Percentiles rank a stretch among this genome's conserved stretches.
Conservation (phyloP, 345 rosid genomes). For the Hirschfeldia incana region DNA sequence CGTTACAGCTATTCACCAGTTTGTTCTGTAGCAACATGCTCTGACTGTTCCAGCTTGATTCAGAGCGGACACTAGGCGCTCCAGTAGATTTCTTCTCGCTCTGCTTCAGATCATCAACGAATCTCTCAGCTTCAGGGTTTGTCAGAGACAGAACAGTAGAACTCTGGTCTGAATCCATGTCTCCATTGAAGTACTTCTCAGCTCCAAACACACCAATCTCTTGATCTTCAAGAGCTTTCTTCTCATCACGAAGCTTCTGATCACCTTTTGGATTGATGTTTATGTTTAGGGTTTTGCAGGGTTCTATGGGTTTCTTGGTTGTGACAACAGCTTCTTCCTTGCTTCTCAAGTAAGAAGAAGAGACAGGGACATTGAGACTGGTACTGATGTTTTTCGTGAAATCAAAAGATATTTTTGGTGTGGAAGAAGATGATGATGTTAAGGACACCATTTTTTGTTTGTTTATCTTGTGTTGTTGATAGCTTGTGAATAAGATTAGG, state of each 20-base stretch:
- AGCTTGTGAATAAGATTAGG: not conserved
- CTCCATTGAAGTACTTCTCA: slow-evolving; percentile 79
- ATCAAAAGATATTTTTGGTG: slow-evolving; percentile 40
- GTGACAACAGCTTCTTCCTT: slow-evolving; percentile 45
- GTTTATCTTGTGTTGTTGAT: not conserved
- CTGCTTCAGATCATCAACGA: slow-evolving; percentile 18
- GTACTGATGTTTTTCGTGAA: slow-evolving; percentile 20
- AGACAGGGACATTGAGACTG: not conserved
- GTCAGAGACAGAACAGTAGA: slow-evolving; percentile 42
- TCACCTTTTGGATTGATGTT: slow-evolving; percentile 23
- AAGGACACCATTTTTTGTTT: slow-evolving; percentile 21
- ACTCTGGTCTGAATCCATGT: slow-evolving; percentile 45
- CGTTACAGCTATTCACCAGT: slow-evolving; percentile 15
- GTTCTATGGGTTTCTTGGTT: slow-evolving; percentile 40
- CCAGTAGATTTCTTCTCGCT: slow-evolving; percentile 33
- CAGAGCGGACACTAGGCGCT: slow-evolving; percentile 58
- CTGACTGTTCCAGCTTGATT: slow-evolving; percentile 78
- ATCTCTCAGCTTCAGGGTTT: slow-evolving; percentile 30
- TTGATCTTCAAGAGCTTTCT: slow-evolving; percentile 53
- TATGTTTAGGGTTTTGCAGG: slow-evolving; percentile 26
- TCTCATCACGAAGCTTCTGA: not conserved
- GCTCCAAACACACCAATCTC: slow-evolving; percentile 87
- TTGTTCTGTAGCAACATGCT: slow-evolving; percentile 50
- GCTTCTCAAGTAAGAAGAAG: slow-evolving; percentile 40
- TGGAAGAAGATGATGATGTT: slow-evolving; percentile 36